These are phyloP conservation scores for Debaryomycetaceae sp. DNA, from an alignment of 1,139 yeast species.

Conservation along the genomic window DNA sequence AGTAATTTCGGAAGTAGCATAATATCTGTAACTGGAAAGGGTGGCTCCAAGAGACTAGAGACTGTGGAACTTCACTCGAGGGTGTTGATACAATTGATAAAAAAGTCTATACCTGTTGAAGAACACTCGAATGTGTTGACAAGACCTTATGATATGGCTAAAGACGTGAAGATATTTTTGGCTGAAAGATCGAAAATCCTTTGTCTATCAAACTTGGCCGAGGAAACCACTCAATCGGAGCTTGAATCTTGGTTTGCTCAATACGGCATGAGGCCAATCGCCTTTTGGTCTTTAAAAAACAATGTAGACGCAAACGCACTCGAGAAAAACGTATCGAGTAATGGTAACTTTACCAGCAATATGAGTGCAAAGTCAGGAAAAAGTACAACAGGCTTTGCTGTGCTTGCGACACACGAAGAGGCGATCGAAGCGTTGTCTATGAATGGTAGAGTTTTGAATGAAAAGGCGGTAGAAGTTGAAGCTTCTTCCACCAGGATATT, in stretches of 20 bases:
- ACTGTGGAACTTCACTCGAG: constrained; percentile 29
- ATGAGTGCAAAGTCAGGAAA: constrained; percentile 11
- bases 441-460: constrained; percentile 78
- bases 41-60: constrained; percentile 8
- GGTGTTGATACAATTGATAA: constrained; percentile 49
- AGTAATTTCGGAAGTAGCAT: not conserved
- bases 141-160: constrained; percentile 69
- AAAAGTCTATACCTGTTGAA: constrained; percentile 51
- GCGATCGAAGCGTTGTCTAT: constrained; percentile 72
- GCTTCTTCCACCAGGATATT: constrained; percentile 78
- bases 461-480: constrained; percentile 75
- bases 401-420: constrained; percentile 81
- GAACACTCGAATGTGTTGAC: constrained; percentile 57
- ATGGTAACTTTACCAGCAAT: constrained; percentile 3
- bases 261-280: constrained; percentile 80
- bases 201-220: constrained; percentile 72
- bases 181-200: constrained; percentile 76
- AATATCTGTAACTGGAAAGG: constrained; percentile 6
- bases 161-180: constrained; percentile 66
- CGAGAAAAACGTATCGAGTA: not conserved
- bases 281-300: constrained; percentile 80
- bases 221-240: constrained; percentile 87
- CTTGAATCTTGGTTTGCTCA: constrained; percentile 90
- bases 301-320: constrained; percentile 3
- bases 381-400: constrained; percentile 72